Evolutionary conservation across 192 early-diverging fungal genomes (phyloP).

Genomic region (Backusella morwellensis): DNA sequence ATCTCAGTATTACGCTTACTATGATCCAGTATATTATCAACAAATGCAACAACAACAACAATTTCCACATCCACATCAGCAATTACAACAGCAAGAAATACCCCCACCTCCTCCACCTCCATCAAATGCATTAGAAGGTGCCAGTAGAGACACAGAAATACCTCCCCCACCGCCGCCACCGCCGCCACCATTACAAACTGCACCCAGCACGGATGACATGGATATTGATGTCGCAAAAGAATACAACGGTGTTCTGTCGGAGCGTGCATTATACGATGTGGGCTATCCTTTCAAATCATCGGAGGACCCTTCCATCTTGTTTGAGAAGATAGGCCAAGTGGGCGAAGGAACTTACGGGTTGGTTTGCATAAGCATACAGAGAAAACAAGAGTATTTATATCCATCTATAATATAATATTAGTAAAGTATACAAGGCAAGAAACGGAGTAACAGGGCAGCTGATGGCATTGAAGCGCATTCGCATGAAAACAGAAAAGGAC

Average conservation of each 20-base stretch:
- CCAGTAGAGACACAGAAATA: neutral
- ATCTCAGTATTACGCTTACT: constrained; percentile 5
- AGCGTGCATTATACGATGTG: constrained; percentile 5
- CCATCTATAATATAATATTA: constrained; percentile 1
- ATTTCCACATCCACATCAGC: neutral
- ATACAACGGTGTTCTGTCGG: constrained; percentile 1
- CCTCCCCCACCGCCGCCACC: neutral
- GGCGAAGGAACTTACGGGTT: constrained; percentile 83
- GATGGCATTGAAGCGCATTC: constrained; percentile 81
- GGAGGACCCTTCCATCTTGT: constrained; percentile 53
- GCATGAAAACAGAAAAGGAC: constrained; percentile 78
- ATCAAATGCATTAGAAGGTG: neutral
- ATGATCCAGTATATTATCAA: constrained; percentile 3
- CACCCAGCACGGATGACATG: neutral
- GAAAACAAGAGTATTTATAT: neutral
- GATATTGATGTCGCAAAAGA: neutral
- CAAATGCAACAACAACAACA: neutral
- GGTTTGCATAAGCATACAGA: constrained; percentile 7
- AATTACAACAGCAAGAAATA: neutral
- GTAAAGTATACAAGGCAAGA: constrained; percentile 82
- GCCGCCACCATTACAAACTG: neutral
- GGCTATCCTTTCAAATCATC: constrained; percentile 36
- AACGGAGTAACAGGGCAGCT: constrained; percentile 66
- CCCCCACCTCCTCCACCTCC: constrained; percentile 1
- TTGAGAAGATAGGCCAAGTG: constrained; percentile 73